These are phyloP conservation scores for Yamadazyma phyllophila DNA, from an alignment of 805 yeast species.

Conservation along the genomic window DNA sequence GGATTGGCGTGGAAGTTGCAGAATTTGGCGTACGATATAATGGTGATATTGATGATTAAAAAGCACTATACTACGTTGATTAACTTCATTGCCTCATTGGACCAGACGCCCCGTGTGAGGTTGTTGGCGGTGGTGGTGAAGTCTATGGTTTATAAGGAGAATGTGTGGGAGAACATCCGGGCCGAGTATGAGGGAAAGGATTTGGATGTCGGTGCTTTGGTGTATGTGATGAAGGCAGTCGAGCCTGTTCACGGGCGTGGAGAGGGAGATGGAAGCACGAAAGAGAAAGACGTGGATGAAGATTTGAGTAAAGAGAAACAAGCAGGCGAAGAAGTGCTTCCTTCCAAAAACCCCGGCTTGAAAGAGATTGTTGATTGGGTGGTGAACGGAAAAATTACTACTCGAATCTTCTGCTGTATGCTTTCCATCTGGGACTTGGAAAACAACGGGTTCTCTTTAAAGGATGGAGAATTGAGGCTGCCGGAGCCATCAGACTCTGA, in stretches of 20 bases:
- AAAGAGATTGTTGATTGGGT: constrained; percentile 16
- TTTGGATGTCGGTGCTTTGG: constrained; percentile 1
- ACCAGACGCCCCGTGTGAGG: not conserved
- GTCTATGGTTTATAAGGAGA: not conserved
- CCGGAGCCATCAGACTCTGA: not conserved
- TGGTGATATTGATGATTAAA: constrained; percentile 28
- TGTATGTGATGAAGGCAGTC: constrained; percentile 7
- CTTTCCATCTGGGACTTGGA: constrained; percentile 37
- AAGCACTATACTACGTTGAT: constrained; percentile 28
- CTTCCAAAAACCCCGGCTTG: constrained; percentile 11
- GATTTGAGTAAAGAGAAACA: too few species aligned
- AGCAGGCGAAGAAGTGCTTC: too few species aligned
- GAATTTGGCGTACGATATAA: constrained; percentile 33
- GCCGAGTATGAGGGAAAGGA: not conserved
- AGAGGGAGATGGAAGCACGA: not conserved
- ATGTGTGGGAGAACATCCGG: not conserved
- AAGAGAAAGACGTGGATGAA: not conserved
- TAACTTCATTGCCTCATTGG: constrained; percentile 23
- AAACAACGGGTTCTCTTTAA: constrained; percentile 14
- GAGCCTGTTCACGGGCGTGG: constrained; percentile 6
- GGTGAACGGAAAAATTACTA: constrained; percentile 21
- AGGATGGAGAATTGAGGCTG: constrained; percentile 5
- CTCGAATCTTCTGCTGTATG: constrained; percentile 32
- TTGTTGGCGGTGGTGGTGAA: not conserved
- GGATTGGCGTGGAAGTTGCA: constrained; percentile 18